Base-by-base conservation (phyloP, 345 rosid species). In the Physaria fendleri region DNA sequence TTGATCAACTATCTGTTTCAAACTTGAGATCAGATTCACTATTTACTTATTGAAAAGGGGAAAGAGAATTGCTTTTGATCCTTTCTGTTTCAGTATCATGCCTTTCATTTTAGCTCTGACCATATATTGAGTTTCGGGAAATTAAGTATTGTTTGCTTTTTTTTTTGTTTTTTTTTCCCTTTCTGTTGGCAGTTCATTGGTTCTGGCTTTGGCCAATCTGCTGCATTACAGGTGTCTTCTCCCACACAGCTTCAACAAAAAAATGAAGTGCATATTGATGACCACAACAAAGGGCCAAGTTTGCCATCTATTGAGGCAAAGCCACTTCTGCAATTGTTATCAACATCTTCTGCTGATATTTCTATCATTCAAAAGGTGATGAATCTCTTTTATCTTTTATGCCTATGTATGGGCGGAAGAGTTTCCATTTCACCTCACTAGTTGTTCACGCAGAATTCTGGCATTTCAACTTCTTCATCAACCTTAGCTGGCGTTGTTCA, bases 401-500 rank as follows among this genome's bases (percentile, higher is more conserved):
- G 35, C 44, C 40, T 34, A 22, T 40, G 38, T 29, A 11, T 65
- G 35, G 50, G 30, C 9, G 28, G 24, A 30, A 44, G 14, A 34
- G 55, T 44, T 44, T 21, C 34, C 13, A 25, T 29, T 16, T 43
- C 20, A 43, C 21, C 10, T 59, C 23, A 11, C 11, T 61, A 25
- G 30, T 60, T 18, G 28, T 20, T 42, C 59, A 47, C 48, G 37
- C 95, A 85, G 80, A 78, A 27, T 71, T 66, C 71, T 2, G 64
- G 59, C 56, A 73, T 78, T 60, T 54, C 78, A 13, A 51, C 82
- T 52, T 35, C 85, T 63, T 62, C 81, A 44, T 71, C 89, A 42
- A 65, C 81, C 56, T 73, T 85, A 17, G 71, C 82, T 64, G 85
- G 89, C 67, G 79, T 83, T 69, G 62, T 59, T 69, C 95, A 85